A percentile compares a stretch with the other conserved stretches of the same genome.
phyloP scores from a whole-genome alignment of 1,284 basidiomycete species.

The Moesziomyces antarcticus region DNA sequence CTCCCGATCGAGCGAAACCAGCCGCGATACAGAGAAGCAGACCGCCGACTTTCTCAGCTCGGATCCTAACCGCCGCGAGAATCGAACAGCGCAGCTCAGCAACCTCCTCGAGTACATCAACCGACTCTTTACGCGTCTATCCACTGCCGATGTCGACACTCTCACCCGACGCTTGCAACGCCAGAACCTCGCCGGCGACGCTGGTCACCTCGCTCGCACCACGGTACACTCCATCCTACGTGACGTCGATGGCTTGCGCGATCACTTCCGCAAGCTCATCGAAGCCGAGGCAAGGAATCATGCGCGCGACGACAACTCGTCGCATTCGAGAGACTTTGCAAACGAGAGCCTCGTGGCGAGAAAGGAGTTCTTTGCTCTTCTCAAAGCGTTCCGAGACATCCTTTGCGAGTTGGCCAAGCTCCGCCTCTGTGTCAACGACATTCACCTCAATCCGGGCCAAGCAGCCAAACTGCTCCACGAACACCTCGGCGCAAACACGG shows the following conservation, averaged over 20 bases:
- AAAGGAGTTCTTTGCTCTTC: slow-evolving; percentile 83
- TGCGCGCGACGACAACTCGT: slow-evolving; percentile 59
- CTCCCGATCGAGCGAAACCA: slow-evolving; percentile 46
- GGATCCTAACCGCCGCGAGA: slow-evolving; percentile 43
- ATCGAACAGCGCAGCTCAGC: slow-evolving; percentile 70
- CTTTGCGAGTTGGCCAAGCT: slow-evolving; percentile 85
- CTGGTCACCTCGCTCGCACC: slow-evolving; percentile 85
- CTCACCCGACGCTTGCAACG: slow-evolving; percentile 89
- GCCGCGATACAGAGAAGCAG: slow-evolving; percentile 36
- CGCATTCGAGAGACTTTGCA: slow-evolving; percentile 66
- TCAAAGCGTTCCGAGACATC: slow-evolving; percentile 86
- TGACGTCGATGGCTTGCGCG: slow-evolving; percentile 78
- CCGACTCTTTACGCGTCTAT: slow-evolving; percentile 77
- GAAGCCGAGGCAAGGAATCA: slow-evolving; percentile 70
- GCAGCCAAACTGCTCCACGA: slow-evolving; percentile 69
- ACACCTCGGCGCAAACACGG: slow-evolving; percentile 52
- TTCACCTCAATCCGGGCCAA: slow-evolving; percentile 85
- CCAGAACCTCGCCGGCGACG: slow-evolving; percentile 86
- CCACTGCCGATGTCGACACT: slow-evolving; percentile 85
- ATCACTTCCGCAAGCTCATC: slow-evolving; percentile 76
- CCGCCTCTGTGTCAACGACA: slow-evolving; percentile 85
- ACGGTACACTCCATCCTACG: slow-evolving; percentile 81
- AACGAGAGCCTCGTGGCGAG: slow-evolving; percentile 74
- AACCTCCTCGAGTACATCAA: slow-evolving; percentile 79
- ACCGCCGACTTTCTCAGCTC: slow-evolving; percentile 28